Conservation (phyloP, 768 basidiomycete genomes). For the Crassisporium funariophilum region DNA sequence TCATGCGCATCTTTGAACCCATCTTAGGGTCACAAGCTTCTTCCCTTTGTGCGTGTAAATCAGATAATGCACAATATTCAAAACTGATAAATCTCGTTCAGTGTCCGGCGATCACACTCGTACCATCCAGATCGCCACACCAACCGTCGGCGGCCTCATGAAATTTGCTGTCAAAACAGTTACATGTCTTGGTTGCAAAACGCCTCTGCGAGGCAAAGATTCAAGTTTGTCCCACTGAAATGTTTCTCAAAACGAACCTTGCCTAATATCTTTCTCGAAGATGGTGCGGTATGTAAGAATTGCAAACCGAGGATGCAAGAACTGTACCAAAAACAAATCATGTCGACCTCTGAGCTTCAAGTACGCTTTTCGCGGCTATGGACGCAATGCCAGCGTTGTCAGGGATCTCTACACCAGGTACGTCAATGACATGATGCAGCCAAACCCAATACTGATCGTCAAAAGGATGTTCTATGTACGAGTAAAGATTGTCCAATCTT, state of each 20-base stretch:
- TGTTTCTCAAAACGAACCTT: not conserved
- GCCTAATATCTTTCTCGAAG: constrained; percentile 39
- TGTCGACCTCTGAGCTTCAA: constrained; percentile 75
- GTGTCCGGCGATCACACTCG: constrained; percentile 97
- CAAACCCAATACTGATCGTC: constrained; percentile 1
- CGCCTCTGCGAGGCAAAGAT: constrained; percentile 77
- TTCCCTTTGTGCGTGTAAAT: constrained; percentile 79
- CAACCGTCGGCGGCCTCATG: constrained; percentile 96
- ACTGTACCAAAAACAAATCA: constrained; percentile 89
- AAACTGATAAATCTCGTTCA: too few species aligned
- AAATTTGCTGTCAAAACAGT: constrained; percentile 97
- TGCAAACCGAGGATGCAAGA: constrained; percentile 86
- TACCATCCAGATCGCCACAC: constrained; percentile 94
- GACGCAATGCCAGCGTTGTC: constrained; percentile 99
- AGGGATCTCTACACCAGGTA: constrained; percentile 95
- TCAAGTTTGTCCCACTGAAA: constrained; percentile 57
- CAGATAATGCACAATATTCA: too few species aligned
- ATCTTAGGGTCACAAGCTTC: constrained; percentile 91
- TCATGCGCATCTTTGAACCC: constrained; percentile 98
- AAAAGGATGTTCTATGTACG: constrained; percentile 91
- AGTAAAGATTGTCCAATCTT: constrained; percentile 99
- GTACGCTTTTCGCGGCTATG: constrained; percentile 92
- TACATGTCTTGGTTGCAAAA: constrained; percentile 96
- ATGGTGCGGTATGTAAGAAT: constrained; percentile 93
- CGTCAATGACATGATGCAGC: constrained; percentile 6